Base-by-base conservation (phyloP, 169 alveolate genomes). In the Cryptosporidium baileyi region DNA sequence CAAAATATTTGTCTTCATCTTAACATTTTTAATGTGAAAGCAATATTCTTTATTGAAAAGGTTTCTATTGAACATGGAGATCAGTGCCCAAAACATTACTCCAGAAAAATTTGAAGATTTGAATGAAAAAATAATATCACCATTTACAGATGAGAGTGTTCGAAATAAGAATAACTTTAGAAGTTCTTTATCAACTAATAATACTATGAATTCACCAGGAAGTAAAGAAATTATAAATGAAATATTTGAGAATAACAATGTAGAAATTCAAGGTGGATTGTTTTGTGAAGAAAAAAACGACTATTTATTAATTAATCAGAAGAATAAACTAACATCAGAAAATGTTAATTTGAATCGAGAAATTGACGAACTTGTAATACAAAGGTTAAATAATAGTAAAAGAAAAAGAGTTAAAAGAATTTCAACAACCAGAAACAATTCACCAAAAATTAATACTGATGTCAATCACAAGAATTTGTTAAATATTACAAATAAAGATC, bases 151-250 rank as follows among this genome's bases (percentile, higher is more conserved):
- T 17, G 54, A 57, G 28, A 54, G 49, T 11, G 36, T 47, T n/a
- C 3, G 1, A 47, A 47, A 47, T 9, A 47, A 26, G 19, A 47
- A 47, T 11, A 47, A 26, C 9, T 47, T n/a, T 9, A 74, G 85
- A 40, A 11, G 62, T 22, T 74, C 85, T 19, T 26, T 74, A 30
- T 74, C 85, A 17, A 74, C 85, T 30, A 74, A 74, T 38, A 54
- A 74, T 41, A 74, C 85, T 36, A 51, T 74, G 17, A 74, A 44
- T 19, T 74, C 85, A 24, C 85, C 85, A 54, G 36, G 44, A 51
- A 74, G 85, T 32, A 74, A 24, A 4, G 63, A 49, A 49, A 17
- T 65, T 2, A 44, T 65, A 3, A 38, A 32, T 2, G 81, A 65
- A 30, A 65, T 65, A 44, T 44, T 65, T 24, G 43, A 45, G 24